Evolutionary conservation across 2,329 filamentous ascomycete species (phyloP).

Genomic region (Zopfia rhizophila): DNA sequence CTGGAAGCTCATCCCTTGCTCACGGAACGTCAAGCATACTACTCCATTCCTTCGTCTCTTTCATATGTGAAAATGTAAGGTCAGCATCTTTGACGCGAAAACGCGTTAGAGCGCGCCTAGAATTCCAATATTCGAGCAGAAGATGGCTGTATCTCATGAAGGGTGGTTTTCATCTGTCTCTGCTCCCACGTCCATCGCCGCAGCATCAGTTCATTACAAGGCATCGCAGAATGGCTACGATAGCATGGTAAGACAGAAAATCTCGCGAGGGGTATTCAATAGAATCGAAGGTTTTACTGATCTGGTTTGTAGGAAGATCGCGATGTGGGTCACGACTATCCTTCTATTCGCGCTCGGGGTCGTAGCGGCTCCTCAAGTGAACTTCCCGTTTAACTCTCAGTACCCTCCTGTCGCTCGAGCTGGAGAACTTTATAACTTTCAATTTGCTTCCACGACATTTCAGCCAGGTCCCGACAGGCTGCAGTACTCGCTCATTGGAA

Average conservation of each 20-base stretch:
- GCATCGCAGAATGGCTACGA: slow-evolving; percentile 13
- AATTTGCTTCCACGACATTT: slow-evolving; percentile 80
- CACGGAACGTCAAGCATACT: slow-evolving; percentile 25
- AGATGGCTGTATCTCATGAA: slow-evolving; percentile 41
- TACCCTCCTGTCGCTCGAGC: slow-evolving; percentile 81
- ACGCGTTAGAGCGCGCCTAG: slow-evolving; percentile 27
- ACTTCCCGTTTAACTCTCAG: slow-evolving; percentile 85
- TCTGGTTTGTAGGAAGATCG: slow-evolving; percentile 23
- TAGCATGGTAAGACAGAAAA: background rate
- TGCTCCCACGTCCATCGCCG: slow-evolving; percentile 24
- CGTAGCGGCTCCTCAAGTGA: slow-evolving; percentile 50
- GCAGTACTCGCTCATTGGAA: slow-evolving; percentile 72
- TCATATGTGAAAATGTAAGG: slow-evolving; percentile 31
- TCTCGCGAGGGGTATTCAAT: too few species aligned
- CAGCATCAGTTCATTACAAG: slow-evolving; percentile 20
- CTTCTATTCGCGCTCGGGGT: slow-evolving; percentile 27
- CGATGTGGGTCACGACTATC: slow-evolving; percentile 28
- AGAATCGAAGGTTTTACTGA: too few species aligned
- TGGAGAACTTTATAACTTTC: slow-evolving; percentile 73
- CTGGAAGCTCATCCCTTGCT: slow-evolving; percentile 44
- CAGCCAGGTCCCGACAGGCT: slow-evolving; percentile 65
- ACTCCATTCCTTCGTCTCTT: slow-evolving; percentile 41
- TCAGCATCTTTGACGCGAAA: slow-evolving; percentile 30
- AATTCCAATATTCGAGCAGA: slow-evolving; percentile 41
- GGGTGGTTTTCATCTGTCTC: slow-evolving; percentile 30